A percentile compares a stretch with the other conserved stretches of the same genome.
phyloP scores from a whole-genome alignment of 202 grass and related monocot species.

The Musa balbisiana region DNA sequence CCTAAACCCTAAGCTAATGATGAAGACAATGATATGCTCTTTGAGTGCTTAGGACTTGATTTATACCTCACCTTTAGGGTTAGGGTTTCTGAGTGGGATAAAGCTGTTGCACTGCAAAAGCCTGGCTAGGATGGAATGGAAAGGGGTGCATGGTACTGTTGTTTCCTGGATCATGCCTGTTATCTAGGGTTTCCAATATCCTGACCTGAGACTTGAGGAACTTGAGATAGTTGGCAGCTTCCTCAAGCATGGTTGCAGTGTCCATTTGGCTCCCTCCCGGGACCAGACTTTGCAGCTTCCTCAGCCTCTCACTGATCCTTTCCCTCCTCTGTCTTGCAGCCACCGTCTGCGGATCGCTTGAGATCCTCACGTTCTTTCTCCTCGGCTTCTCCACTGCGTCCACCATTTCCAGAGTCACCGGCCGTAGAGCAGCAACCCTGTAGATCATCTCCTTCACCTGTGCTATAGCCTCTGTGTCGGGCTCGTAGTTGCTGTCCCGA shows the following conservation, averaged over 20 bases:
- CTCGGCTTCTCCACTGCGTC: neutral
- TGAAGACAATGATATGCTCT: slow-evolving; percentile 3
- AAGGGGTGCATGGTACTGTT: neutral
- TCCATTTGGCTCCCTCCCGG: slow-evolving; percentile 17
- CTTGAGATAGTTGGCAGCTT: slow-evolving; percentile 19
- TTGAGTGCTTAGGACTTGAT: neutral
- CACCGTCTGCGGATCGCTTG: slow-evolving; percentile 22
- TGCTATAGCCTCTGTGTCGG: slow-evolving; percentile 8
- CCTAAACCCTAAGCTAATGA: neutral
- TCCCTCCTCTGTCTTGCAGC: slow-evolving; percentile 15
- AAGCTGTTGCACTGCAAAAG: slow-evolving; percentile 1
- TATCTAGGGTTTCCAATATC: slow-evolving; percentile 12
- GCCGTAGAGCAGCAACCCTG: slow-evolving; percentile 6
- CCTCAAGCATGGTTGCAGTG: slow-evolving; percentile 18
- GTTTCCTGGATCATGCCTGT: neutral
- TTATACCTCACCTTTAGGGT: neutral
- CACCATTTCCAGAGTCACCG: slow-evolving; percentile 4
- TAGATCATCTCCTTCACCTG: slow-evolving; percentile 23
- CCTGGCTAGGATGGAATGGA: neutral
- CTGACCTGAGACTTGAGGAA: slow-evolving; percentile 23
- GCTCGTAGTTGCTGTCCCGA: neutral
- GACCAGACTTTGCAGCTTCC: slow-evolving; percentile 11
- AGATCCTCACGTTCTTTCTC: slow-evolving; percentile 22
- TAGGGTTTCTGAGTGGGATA: slow-evolving; percentile 4
- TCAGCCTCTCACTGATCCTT: slow-evolving; percentile 14